Conservation (phyloP, 257 asterid genomes). For the Forsythia viridissima region DNA sequence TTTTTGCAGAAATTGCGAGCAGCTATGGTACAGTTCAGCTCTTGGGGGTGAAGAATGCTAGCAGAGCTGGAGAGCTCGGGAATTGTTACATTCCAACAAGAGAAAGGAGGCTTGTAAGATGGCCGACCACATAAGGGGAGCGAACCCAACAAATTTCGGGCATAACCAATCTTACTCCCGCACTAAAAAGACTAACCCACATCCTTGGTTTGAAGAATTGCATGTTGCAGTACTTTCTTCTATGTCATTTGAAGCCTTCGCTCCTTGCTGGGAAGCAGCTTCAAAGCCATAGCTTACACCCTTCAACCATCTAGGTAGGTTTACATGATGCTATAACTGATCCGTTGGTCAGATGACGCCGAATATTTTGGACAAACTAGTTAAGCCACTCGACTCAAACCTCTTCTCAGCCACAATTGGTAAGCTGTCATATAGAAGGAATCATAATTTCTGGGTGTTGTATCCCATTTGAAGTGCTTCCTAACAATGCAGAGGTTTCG, state of each 20-base stretch:
- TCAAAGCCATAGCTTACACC: neutral
- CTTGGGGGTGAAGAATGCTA: no score
- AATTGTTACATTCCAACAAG: no score
- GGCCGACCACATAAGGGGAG: no score
- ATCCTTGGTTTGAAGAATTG: neutral
- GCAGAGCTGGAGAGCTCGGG: no score
- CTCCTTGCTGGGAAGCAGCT: neutral
- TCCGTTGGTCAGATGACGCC: neutral
- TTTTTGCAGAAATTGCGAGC: no score
- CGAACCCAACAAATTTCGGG: no score
- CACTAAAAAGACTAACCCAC: neutral
- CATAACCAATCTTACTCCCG: neutral
- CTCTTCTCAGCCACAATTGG: slow-evolving; percentile 77
- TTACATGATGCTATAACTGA: neutral
- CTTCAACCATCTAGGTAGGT: neutral
- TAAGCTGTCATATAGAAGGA: slow-evolving; percentile 79
- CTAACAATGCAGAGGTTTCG: slow-evolving; percentile 51
- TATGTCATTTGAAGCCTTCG: neutral
- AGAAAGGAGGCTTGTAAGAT: no score
- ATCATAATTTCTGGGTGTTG: slow-evolving; percentile 46
- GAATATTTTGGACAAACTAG: neutral
- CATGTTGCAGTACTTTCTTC: neutral
- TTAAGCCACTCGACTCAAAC: slow-evolving; percentile 35
- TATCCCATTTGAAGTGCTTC: slow-evolving; percentile 72
- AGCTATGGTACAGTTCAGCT: no score